These are phyloP conservation scores for Cupressus sempervirens DNA, from an alignment of 75 land plant genomes.

Conservation along the genomic window DNA sequence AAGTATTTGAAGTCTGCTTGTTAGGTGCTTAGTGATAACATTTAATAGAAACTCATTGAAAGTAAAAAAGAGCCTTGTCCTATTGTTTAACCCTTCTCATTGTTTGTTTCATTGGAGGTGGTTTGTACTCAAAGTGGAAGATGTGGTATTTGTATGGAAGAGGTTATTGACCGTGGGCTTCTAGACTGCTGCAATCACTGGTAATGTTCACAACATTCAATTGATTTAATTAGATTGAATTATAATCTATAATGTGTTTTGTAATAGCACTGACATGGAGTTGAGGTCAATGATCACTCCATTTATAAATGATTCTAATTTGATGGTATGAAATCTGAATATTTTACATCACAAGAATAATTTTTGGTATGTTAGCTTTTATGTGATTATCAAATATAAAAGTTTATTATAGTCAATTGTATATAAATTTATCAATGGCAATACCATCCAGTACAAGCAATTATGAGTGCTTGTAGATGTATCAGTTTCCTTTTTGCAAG, in stretches of 20 bases:
- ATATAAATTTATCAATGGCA: background rate
- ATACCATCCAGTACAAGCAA: background rate
- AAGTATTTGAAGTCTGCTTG: background rate
- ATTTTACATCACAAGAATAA: background rate
- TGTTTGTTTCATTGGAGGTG: constrained; percentile 22
- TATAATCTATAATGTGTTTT: background rate
- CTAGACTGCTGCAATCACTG: constrained; percentile 69
- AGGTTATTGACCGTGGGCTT: constrained; percentile 64
- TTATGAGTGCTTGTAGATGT: background rate
- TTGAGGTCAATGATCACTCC: background rate
- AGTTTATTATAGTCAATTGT: background rate
- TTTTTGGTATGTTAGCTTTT: background rate
- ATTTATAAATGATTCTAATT: background rate
- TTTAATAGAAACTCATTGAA: background rate
- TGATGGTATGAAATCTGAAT: background rate
- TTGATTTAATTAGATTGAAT: background rate
- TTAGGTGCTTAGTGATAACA: background rate
- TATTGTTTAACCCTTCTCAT: constrained; percentile 3
- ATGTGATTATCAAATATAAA: background rate
- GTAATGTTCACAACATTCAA: constrained; percentile 25
- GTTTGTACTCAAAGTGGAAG: constrained; percentile 29
- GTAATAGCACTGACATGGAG: background rate
- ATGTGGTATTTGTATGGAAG: constrained; percentile 70
- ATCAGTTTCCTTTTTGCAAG: background rate
- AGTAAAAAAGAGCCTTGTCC: background rate